These are phyloP conservation scores for Ascomycota sp. DNA, from an alignment of 2,329 filamentous ascomycete species.

Conservation along the genomic window DNA sequence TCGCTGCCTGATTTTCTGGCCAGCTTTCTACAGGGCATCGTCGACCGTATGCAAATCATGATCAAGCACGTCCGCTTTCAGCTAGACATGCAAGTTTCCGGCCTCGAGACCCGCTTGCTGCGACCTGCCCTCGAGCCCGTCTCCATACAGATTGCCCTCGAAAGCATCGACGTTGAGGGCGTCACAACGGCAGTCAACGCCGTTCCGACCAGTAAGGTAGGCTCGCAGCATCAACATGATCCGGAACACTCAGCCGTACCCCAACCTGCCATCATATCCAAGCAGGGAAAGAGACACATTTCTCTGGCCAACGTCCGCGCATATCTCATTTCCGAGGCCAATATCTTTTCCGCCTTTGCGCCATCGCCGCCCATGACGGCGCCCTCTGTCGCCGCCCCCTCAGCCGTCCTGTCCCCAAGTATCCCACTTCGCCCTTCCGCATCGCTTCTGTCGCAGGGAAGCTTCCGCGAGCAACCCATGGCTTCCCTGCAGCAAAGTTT, in stretches of 20 bases:
- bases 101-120: conserved; percentile 17
- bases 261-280: conserved; percentile 20
- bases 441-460: conserved; percentile 9
- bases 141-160: conserved; percentile 44
- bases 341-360: conserved; percentile 39
- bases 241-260: conserved; percentile 1
- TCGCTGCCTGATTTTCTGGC: conserved; percentile 51
- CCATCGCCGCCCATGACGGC: conserved; percentile 31
- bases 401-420: conserved; percentile 25
- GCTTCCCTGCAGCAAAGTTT: conserved; percentile 9
- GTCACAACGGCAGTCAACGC: conserved; percentile 24
- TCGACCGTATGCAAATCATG: conserved; percentile 48
- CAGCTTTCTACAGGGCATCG: conserved; percentile 51
- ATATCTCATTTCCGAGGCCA: conserved; percentile 45
- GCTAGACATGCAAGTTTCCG: conserved; percentile 38
- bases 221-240: conserved; percentile 8
- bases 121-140: conserved; percentile 29
- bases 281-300: conserved; percentile 45
- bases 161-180: conserved; percentile 45
- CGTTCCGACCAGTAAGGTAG: conserved; percentile 4
- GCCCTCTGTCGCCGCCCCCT: conserved; percentile 27
- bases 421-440: conserved; percentile 14
- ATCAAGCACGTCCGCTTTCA: conserved; percentile 46
- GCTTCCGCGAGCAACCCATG: conserved; percentile 7
- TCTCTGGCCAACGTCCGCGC: conserved; percentile 43